Evolutionary conservation across 306 rosid species (phyloP).

Genomic region (Inga oerstediana): DNA sequence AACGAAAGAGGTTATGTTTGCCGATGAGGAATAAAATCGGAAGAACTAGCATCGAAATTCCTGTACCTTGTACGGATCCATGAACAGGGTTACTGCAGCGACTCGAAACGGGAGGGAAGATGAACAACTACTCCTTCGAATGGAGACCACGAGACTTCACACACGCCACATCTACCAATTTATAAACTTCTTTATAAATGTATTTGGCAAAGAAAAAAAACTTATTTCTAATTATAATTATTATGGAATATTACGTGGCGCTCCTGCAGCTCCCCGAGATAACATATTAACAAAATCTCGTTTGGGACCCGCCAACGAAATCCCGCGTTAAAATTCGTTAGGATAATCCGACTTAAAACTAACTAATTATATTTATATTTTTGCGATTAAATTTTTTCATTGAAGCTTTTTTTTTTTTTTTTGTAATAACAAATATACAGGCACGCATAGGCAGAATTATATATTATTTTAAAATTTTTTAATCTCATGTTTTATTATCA

Average conservation of each 20-base stretch:
- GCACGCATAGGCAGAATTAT: background rate
- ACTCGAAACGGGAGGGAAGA: background rate
- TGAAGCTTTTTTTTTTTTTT: background rate
- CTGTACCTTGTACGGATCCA: constrained; percentile 36
- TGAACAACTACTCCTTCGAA: background rate
- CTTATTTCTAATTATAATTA: background rate
- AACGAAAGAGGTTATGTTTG: background rate
- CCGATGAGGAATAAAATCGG: background rate
- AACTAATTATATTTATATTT: no score
- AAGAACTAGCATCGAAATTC: background rate
- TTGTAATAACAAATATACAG: background rate
- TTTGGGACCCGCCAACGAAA: background rate
- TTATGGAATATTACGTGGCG: background rate
- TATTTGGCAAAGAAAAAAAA: background rate
- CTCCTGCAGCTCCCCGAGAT: background rate
- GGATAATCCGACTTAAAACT: background rate
- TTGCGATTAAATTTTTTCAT: no score
- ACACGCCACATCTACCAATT: background rate
- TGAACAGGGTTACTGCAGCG: background rate
- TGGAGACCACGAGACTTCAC: background rate
- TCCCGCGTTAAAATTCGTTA: background rate
- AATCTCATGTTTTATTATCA: background rate
- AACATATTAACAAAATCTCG: background rate
- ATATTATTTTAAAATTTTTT: background rate
- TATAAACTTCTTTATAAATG: background rate